phyloP scores from a whole-genome alignment of 129 eudicot genomes.

The Escallonia rubra region DNA sequence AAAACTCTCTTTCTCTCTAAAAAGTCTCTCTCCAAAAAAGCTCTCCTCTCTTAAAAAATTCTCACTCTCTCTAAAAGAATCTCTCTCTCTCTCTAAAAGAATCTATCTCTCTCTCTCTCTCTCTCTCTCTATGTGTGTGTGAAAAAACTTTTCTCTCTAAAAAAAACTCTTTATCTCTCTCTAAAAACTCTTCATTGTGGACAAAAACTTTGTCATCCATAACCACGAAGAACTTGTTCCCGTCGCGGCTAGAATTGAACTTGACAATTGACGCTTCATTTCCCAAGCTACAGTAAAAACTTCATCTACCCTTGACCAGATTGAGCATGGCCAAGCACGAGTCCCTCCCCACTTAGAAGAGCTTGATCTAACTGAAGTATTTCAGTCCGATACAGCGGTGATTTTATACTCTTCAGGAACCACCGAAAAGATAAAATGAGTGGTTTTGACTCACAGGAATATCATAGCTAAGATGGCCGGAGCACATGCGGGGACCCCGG shows the following conservation, averaged over 20 bases:
- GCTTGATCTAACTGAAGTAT: slow-evolving; percentile 1
- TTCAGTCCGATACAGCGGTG: slow-evolving; percentile 52
- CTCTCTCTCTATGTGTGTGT: no score
- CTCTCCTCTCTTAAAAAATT: no score
- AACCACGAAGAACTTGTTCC: slow-evolving; percentile 70
- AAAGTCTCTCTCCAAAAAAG: no score
- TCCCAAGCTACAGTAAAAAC: slow-evolving; percentile 58
- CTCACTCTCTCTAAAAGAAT: no score
- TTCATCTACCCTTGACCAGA: slow-evolving; percentile 86
- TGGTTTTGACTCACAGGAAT: slow-evolving; percentile 51
- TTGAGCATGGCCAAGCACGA: slow-evolving; percentile 76
- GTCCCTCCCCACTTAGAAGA: slow-evolving; percentile 47
- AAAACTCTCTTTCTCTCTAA: no score
- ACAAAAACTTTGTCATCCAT: slow-evolving; percentile 63
- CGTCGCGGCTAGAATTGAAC: slow-evolving; percentile 25
- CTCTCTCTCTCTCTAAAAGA: no score
- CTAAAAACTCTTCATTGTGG: slow-evolving; percentile 14
- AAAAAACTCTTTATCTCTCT: no score
- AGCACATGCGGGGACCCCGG: slow-evolving; percentile 15
- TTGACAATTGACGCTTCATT: slow-evolving; percentile 63
- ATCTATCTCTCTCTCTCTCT: no score
- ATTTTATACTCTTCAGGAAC: slow-evolving; percentile 66
- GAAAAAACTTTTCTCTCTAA: no score
- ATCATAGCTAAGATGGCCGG: slow-evolving; percentile 40
- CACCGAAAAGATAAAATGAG: slow-evolving; percentile 60